These are phyloP conservation scores for Xerocomellus intermedius DNA, from an alignment of 768 basidiomycete species.

Conservation along the genomic window DNA sequence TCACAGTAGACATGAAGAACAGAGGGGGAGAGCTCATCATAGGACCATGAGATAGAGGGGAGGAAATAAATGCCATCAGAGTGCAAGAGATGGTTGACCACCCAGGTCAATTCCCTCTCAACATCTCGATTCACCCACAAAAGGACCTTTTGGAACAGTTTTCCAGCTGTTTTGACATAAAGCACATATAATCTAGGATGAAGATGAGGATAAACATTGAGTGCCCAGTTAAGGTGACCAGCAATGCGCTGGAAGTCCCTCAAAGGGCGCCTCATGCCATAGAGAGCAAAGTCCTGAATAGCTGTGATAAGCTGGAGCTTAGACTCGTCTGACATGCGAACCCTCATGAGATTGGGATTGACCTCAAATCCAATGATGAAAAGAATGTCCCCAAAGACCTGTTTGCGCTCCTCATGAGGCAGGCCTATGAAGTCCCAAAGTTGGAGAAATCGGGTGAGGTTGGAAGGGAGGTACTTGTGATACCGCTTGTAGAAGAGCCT, in stretches of 20 bases:
- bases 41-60: no score
- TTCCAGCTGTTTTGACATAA: no score
- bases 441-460: conserved; percentile 17
- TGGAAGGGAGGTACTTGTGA: neutral
- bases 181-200: no score
- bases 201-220: no score
- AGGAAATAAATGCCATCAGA: no score
- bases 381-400: conserved; percentile 4
- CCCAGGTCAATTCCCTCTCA: no score
- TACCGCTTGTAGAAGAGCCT: neutral
- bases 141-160: no score
- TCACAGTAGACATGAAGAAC: no score
- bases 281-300: neutral
- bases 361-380: conserved; percentile 16
- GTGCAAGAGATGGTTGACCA: no score
- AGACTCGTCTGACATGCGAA: neutral
- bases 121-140: no score
- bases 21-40: no score
- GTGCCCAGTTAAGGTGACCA: neutral
- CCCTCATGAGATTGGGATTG: no score
- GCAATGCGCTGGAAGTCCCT: neutral
- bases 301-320: neutral
- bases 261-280: neutral
- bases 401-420: conserved; percentile 33
- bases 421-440: conserved; percentile 33